A percentile compares a stretch with the other conserved stretches of the same genome.
These are phyloP conservation scores for Candida palmyrensis DNA, from an alignment of 805 yeast genomes.

Conservation along the genomic window DNA sequence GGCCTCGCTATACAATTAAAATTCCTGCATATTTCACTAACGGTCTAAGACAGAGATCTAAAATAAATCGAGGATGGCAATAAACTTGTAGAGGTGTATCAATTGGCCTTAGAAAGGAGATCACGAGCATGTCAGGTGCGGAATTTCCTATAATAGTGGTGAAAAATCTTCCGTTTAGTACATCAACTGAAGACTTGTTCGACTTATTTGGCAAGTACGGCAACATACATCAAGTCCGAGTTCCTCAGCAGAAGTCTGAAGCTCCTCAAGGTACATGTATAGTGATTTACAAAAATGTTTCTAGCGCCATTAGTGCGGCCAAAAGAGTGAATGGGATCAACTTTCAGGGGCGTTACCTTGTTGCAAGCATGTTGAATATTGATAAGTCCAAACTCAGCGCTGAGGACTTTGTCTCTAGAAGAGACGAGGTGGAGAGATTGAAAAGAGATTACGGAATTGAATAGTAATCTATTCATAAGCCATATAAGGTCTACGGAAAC, in stretches of 20 bases:
- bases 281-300: slow-evolving; percentile 46
- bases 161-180: slow-evolving; percentile 53
- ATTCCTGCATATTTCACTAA: no score
- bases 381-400: slow-evolving; percentile 28
- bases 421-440: slow-evolving; percentile 23
- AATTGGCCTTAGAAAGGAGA: no score
- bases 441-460: slow-evolving; percentile 12
- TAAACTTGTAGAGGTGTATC: no score
- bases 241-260: slow-evolving; percentile 28
- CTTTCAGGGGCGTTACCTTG: slow-evolving; percentile 53
- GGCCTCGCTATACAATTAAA: slow-evolving; percentile 3
- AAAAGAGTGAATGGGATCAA: slow-evolving; percentile 58
- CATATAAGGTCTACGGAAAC: no score
- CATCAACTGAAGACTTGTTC: slow-evolving; percentile 42
- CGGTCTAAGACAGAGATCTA: no score
- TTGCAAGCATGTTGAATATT: slow-evolving; percentile 43
- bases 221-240: slow-evolving; percentile 48
- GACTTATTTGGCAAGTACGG: slow-evolving; percentile 53
- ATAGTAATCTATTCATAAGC: no score
- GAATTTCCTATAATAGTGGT: slow-evolving; percentile 45
- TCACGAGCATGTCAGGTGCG: no score
- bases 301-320: slow-evolving; percentile 46
- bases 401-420: slow-evolving; percentile 20
- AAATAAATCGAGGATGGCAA: no score
- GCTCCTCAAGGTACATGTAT: slow-evolving; percentile 47